Percentiles rank a stretch among this genome's conserved stretches.
Evolutionary conservation across 192 early-diverging fungal species (phyloP).

Genomic region (Linnemannia schmuckeri): DNA sequence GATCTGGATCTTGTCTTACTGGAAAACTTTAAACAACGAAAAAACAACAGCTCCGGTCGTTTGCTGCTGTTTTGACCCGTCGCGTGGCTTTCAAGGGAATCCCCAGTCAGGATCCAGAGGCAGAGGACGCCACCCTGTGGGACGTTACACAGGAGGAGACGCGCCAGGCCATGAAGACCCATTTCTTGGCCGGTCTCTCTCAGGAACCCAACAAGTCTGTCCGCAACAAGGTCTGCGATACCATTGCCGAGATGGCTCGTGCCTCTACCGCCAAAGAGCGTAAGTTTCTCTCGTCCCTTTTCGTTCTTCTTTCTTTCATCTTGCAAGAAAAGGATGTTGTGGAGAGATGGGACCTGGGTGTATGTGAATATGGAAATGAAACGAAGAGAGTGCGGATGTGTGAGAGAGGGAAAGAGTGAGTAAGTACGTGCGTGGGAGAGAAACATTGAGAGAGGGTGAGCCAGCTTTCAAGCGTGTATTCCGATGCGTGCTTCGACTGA

Average conservation of each 20-base stretch:
- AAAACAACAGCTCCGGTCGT: slow-evolving; percentile 62
- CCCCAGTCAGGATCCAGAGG: slow-evolving; percentile 55
- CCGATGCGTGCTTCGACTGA: background rate
- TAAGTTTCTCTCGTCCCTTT: slow-evolving; percentile 37
- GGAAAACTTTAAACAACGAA: background rate
- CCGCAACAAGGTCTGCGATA: slow-evolving; percentile 95
- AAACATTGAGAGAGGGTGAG: no score
- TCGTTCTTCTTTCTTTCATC: background rate
- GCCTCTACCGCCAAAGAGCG: slow-evolving; percentile 63
- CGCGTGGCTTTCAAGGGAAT: slow-evolving; percentile 70
- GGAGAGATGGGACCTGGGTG: background rate
- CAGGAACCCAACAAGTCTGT: slow-evolving; percentile 79
- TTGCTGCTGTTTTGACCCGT: slow-evolving; percentile 67
- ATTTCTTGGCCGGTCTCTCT: slow-evolving; percentile 84
- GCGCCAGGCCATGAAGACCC: slow-evolving; percentile 76
- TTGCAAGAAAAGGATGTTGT: background rate
- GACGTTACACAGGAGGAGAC: slow-evolving; percentile 74
- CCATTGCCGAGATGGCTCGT: slow-evolving; percentile 90
- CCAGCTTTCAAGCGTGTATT: background rate
- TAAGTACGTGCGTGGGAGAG: no score
- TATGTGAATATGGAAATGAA: background rate
- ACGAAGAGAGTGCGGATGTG: background rate
- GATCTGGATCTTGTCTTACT: background rate
- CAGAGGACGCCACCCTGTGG: slow-evolving; percentile 71
- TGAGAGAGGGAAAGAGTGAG: background rate